Base-by-base conservation (phyloP, 768 basidiomycete species). In the Macrolepiota albuminosa region DNA sequence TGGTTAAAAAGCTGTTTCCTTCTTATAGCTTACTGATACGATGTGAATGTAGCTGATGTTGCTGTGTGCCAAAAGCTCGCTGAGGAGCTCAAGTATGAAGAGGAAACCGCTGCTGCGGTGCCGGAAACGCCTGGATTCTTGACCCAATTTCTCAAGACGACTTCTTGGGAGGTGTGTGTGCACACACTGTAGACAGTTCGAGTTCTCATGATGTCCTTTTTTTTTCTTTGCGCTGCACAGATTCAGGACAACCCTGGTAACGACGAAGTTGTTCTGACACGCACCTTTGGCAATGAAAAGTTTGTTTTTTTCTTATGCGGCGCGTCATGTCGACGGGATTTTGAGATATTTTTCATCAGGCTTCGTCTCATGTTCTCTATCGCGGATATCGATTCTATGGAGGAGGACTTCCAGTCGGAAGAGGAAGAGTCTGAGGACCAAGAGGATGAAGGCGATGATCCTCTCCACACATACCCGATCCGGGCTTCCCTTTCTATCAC, bases 361-460 rank as follows among this genome's bases (percentile, higher is more conserved):
- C 83, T 98, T 72, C 91, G 89, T 36, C 71, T 95, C 69, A 87
- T 93, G 73, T 97, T 98, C 83, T 93, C 93, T 61, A 91, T 96
- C 65, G 88, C 91, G 43, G 95, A 98, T 72, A 79, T 96, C 55
- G 85, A 91, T 66, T 56, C 69, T 4, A 77, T 77, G 31, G 74
- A 76, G 31, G 74, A 73, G 34, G 59, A 64, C n/a, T 71, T 73
- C 40, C 68, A 72, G 45, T 50, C 60, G 5, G 71, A 70, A 40
- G 59, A 65, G 6, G 59, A 65, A 16, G 70, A 68, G 31, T 70
- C 72, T 16, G 75, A 70, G 13, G 63, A 58, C 16, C 68, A 45
- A 9, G 48, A 73, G 49, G 65, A 64, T 0, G 64, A 48, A 8
- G 65, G 59, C 24, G 67, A 70, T 9, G 62, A 69, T 2, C 76